phyloP scores from a whole-genome alignment of 345 rosid genomes.

The Corchorus capsularis region DNA sequence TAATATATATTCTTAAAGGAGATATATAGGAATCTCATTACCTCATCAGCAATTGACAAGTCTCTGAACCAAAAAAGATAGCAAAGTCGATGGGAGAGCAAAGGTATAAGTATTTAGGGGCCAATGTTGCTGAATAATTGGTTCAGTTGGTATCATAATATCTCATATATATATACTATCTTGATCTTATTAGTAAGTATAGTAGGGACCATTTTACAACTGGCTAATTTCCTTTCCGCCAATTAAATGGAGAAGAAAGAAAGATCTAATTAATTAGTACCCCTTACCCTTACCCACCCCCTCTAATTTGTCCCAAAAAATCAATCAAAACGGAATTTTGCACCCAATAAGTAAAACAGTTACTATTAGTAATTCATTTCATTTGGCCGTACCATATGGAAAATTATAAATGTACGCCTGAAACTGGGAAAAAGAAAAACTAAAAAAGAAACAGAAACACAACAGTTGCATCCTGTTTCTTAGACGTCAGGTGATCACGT shows the following conservation, averaged over 20 bases:
- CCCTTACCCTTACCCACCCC: too few species aligned
- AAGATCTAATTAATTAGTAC: background rate
- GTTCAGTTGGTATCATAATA: background rate
- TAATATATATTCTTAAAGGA: too few species aligned
- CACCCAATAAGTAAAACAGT: background rate
- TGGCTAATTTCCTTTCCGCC: background rate
- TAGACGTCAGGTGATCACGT: conserved; percentile 21
- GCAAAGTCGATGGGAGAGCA: too few species aligned
- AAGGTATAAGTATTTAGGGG: background rate
- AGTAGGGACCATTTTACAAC: conserved; percentile 1
- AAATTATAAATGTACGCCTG: background rate
- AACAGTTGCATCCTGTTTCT: too few species aligned
- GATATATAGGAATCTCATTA: too few species aligned
- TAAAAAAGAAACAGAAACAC: too few species aligned
- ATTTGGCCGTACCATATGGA: conserved; percentile 3
- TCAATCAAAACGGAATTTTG: conserved; percentile 3
- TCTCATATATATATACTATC: too few species aligned
- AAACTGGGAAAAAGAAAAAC: too few species aligned
- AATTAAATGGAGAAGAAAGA: background rate
- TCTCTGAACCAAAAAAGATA: too few species aligned
- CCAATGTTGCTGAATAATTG: background rate
- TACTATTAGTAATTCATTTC: background rate
- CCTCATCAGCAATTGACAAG: too few species aligned
- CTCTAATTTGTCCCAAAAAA: background rate
- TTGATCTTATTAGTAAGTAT: background rate